Evolutionary conservation across 495 filamentous ascomycete species (phyloP).

Genomic region (Bacidia gigantensis): DNA sequence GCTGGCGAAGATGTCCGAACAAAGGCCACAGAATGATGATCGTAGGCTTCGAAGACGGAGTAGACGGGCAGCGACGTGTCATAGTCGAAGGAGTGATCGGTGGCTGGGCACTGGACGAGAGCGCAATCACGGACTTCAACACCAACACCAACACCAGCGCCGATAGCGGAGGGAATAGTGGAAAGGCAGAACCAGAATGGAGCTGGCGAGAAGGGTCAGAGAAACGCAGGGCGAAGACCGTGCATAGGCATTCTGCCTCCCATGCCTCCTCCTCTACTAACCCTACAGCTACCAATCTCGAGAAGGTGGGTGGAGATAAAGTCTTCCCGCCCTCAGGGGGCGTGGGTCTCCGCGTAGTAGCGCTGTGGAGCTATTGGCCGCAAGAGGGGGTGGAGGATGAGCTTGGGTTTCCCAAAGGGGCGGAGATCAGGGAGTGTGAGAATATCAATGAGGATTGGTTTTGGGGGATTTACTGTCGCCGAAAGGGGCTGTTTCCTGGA

Average conservation of each 20-base stretch:
- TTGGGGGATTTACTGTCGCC: constrained; percentile 65
- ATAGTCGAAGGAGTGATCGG: constrained; percentile 59
- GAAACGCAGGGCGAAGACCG: constrained; percentile 7
- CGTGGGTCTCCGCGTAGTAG: constrained; percentile 43
- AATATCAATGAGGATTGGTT: constrained; percentile 82
- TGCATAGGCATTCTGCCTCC: neutral
- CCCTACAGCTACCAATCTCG: constrained; percentile 1
- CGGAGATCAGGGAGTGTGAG: constrained; percentile 66
- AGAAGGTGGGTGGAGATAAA: constrained; percentile 11
- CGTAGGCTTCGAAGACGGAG: constrained; percentile 51
- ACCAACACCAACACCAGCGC: constrained; percentile 15
- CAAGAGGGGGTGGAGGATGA: constrained; percentile 52
- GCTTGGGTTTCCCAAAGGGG: constrained; percentile 66
- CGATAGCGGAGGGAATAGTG: neutral
- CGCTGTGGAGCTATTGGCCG: constrained; percentile 63
- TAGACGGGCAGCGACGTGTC: constrained; percentile 39
- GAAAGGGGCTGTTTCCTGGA: constrained; percentile 61
- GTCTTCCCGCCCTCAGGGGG: constrained; percentile 59
- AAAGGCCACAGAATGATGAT: constrained; percentile 74
- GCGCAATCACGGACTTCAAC: constrained; percentile 22
- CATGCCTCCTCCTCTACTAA: neutral
- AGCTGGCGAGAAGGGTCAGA: constrained; percentile 38
- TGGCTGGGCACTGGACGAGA: constrained; percentile 46
- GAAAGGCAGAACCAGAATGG: constrained; percentile 28
- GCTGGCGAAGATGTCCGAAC: constrained; percentile 65